Base-by-base conservation (phyloP, 352 stramenopile species). In the Globisporangium acanthophoron region DNA sequence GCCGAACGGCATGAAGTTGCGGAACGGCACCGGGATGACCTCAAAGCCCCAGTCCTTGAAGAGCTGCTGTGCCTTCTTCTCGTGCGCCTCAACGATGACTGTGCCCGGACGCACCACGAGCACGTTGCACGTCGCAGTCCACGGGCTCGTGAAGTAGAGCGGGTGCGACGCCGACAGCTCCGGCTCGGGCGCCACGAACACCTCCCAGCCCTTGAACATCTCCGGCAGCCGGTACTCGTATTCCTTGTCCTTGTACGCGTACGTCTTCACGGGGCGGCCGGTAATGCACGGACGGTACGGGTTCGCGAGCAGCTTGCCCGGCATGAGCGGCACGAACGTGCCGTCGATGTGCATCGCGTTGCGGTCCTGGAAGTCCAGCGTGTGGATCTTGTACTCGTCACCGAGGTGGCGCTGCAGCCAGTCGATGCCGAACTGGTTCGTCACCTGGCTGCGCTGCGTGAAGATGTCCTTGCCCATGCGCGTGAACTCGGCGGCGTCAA, bases 271-370 rank as follows among this genome's bases (percentile, higher is more conserved):
- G 4, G 80, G 81, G 13, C 78, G 73, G 5, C 87, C 87, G 13
- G 87, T 96, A 67, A 95, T 92, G 57, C 87, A 96, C 44, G 85
- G 87, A 0, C 87, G 80, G 65, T 78, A 94, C 21, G 87, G 87
- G 62, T 96, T 96, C 8, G 87, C 85, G 33, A 96, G 70, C 49
- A 96, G 56, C 62, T 96, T 95, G 41, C 85, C 87, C 4, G 84
- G 81, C 73, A 88, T 90, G 47, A 96, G 61, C 59, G 87, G 87
- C 45, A 94, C 79, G 58, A 96, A 95, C 49, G 85, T 95, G 37
- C 87, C 87, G 58, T 95, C 87, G 58, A 96, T 96, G 65, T 96
- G 87, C 87, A 96, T 96, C 54, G 87, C 87, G 55, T 95, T 94
- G 57, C 85, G 86, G 74, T 96, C 87, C 67, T 95, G 80, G 57